Percentiles rank a stretch among this genome's conserved stretches.
Evolutionary conservation across 2,329 filamentous ascomycete genomes (phyloP).

Genomic region (Penicillium hesseltinei): DNA sequence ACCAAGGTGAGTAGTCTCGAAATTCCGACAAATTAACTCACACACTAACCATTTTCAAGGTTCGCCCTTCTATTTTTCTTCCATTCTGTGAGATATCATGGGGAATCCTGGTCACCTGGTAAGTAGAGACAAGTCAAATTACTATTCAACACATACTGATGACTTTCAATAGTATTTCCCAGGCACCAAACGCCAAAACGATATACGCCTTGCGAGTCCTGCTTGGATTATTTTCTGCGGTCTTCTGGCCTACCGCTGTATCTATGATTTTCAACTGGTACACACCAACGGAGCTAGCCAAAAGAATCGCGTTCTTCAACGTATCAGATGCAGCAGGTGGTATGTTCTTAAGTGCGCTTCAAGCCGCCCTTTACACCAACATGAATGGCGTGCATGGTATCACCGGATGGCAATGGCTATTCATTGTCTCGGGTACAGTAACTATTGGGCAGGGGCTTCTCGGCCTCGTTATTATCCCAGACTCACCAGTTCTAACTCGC

Average conservation of each 20-base stretch:
- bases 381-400: constrained; percentile 15
- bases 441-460: constrained; percentile 18
- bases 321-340: constrained; percentile 17
- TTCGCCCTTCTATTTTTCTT: constrained; percentile 4
- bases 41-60: neutral
- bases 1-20: neutral
- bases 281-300: constrained; percentile 16
- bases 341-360: constrained; percentile 20
- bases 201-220: constrained; percentile 5
- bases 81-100: constrained; percentile 10
- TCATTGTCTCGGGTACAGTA: constrained; percentile 14
- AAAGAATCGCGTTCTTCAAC: constrained; percentile 18
- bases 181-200: constrained; percentile 7
- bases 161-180: neutral
- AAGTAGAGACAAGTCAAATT: neutral
- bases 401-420: constrained; percentile 10
- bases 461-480: constrained; percentile 20
- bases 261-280: constrained; percentile 21
- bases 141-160: neutral
- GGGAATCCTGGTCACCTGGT: constrained; percentile 10
- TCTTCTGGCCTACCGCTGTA: constrained; percentile 10
- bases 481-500: constrained; percentile 17
- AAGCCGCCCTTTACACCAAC: constrained; percentile 20
- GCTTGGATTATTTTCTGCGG: constrained; percentile 7
- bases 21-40: neutral